A percentile compares a stretch with the other conserved stretches of the same genome.
phyloP scores from a whole-genome alignment of 441 rosid species.

The Croton laevigatus region DNA sequence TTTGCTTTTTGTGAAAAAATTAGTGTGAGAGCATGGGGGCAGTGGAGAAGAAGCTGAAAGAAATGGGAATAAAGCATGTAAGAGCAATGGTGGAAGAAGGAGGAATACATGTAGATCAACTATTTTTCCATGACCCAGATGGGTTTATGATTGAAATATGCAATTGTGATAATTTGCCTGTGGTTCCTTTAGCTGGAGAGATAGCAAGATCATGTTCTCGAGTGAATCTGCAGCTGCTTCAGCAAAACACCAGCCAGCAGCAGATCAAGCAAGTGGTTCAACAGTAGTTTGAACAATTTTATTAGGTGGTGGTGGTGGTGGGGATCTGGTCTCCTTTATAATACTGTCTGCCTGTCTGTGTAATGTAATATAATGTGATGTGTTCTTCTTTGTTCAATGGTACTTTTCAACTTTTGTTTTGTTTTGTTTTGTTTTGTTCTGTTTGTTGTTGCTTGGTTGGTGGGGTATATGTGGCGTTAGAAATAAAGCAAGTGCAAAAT shows the following conservation, averaged over 20 bases:
- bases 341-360: too few relatives aligned
- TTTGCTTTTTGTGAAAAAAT: too few relatives aligned
- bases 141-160: conserved; percentile 98
- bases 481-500: not conserved
- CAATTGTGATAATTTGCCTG: conserved; percentile 77
- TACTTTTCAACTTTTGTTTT: too few relatives aligned
- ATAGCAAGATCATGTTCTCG: conserved; percentile 59
- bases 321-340: too few relatives aligned
- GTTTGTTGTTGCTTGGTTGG: not conserved
- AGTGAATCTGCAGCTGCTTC: conserved; percentile 42
- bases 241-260: conserved; percentile 36
- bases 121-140: conserved; percentile 94
- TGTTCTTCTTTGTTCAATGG: too few relatives aligned
- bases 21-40: conserved; percentile 86
- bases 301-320: not conserved
- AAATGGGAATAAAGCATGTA: conserved; percentile 51
- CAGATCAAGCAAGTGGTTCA: conserved; percentile 37
- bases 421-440: too few relatives aligned
- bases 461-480: not conserved
- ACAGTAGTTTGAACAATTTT: conserved; percentile 25
- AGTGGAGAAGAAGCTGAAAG: conserved; percentile 79
- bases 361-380: too few relatives aligned
- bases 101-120: conserved; percentile 73
- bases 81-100: conserved; percentile 81
- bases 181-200: conserved; percentile 65